phyloP scores from a whole-genome alignment of 164 flowering plant genomes.

The Vitis labrusca region DNA sequence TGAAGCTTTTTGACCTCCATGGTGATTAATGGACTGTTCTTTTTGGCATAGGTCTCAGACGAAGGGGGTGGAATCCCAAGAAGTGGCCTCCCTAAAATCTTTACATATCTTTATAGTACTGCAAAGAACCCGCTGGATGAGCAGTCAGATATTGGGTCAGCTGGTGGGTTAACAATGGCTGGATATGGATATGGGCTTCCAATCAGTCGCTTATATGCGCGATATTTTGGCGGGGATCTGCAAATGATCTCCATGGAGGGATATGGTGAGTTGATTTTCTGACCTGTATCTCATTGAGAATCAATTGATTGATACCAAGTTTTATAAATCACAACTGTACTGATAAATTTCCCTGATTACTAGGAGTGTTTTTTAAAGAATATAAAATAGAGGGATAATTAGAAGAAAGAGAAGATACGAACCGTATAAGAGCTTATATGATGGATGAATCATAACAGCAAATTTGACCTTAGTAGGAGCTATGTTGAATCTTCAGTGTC shows the following conservation, averaged over 20 bases:
- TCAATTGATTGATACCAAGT: neutral
- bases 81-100: conserved; percentile 93
- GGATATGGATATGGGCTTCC: conserved; percentile 99
- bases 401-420: too few species aligned
- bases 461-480: too few species aligned
- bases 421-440: too few species aligned
- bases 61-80: conserved; percentile 98
- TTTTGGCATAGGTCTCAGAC: conserved; percentile 70
- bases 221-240: conserved; percentile 96
- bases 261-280: conserved; percentile 64
- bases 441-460: too few species aligned
- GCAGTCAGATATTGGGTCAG: conserved; percentile 41
- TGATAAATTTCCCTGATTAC: too few species aligned
- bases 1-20: neutral
- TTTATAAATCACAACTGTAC: neutral
- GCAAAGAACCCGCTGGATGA: conserved; percentile 81
- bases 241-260: conserved; percentile 99
- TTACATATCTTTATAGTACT: conserved; percentile 97
- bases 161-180: conserved; percentile 76
- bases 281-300: neutral
- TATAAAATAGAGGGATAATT: too few species aligned
- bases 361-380: too few species aligned
- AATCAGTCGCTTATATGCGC: conserved; percentile 93
- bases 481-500: too few species aligned
- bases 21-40: neutral